A percentile compares a stretch with the other conserved stretches of the same genome.
These are phyloP conservation scores for Taiwanofungus camphoratus DNA, from an alignment of 1,284 basidiomycete species.

Conservation along the genomic window DNA sequence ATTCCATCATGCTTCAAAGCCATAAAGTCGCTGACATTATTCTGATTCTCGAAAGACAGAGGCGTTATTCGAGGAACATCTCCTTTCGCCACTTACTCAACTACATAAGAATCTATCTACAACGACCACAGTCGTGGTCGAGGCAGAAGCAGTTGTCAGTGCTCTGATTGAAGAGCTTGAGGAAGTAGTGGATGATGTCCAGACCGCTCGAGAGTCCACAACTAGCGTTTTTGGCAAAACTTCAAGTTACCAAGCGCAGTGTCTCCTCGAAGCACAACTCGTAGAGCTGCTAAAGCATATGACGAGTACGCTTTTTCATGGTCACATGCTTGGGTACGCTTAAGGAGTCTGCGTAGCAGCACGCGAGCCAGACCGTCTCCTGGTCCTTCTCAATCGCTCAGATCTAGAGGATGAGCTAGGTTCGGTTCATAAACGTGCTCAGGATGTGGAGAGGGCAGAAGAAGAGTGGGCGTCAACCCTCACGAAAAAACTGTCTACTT, in stretches of 20 bases:
- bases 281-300: slow-evolving; percentile 14
- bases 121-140: slow-evolving; percentile 4
- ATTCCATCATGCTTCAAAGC: neutral
- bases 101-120: slow-evolving; percentile 10
- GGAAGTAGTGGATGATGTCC: slow-evolving; percentile 22
- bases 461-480: slow-evolving; percentile 11
- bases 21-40: neutral
- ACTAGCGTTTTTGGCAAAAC: neutral
- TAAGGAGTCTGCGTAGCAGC: slow-evolving; percentile 2
- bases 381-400: slow-evolving; percentile 18
- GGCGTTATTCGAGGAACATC: slow-evolving; percentile 7
- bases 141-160: slow-evolving; percentile 20
- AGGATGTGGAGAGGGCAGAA: slow-evolving; percentile 6
- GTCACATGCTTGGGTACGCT: no score
- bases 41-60: slow-evolving; percentile 10
- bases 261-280: slow-evolving; percentile 10
- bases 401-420: slow-evolving; percentile 18
- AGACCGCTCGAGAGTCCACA: slow-evolving; percentile 2
- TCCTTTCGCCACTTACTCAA: slow-evolving; percentile 12
- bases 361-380: slow-evolving; percentile 6
- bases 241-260: neutral
- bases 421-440: slow-evolving; percentile 2
- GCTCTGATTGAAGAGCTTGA: slow-evolving; percentile 26
- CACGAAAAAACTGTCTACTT: slow-evolving; percentile 2
- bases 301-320: slow-evolving; percentile 8